Base-by-base conservation (phyloP, 257 asterid genomes). In the Penstemon barbatus region DNA sequence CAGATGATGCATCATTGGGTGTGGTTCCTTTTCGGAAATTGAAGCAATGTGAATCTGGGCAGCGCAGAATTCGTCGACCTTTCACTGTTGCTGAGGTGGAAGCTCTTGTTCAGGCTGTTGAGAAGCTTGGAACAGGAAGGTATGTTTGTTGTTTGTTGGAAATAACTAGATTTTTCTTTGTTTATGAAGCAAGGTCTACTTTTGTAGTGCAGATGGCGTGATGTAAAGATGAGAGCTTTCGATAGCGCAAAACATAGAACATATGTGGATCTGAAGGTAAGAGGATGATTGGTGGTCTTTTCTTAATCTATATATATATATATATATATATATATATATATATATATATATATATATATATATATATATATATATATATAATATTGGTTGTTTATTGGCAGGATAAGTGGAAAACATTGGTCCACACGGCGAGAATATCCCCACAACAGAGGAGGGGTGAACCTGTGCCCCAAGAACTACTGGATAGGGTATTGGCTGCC, bases 101-200 rank as follows among this genome's bases (percentile, higher is more conserved):
- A 82, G 96, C 97, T 51, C 86, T 89, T 7, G 99, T 94, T 62
- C 97, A 87, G 75, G 99, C 96, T 66, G 97, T 94, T 50, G 99
- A 91, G 91, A 89, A 89, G 77, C 99, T 94, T 33, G 97, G 99
- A 63, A 94, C 97, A 0, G 99, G 99, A 87, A 84, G 99, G 99
- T 90, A 72, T 61, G 63, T 62, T 49, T 12, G 25, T 9, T 72
- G 44, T 25, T 25, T 25, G 33, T 25, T 25, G 2, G 33, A 25
- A 25, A 25, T 25, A 25, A 25, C 33, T 25, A 25, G 33, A 25
- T 25, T 25, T 25, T 4, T 46, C 40, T 57, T 38, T 43, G 44
- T 58, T 49, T 54, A 46, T 46, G 44, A 39, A 57, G 38, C 49
- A 39, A 57, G 38, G 60, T 19, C 37, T 11, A 25, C 3, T 5